Conservation (phyloP, 1,284 basidiomycete species). For the Phlebopus sp. region DNA sequence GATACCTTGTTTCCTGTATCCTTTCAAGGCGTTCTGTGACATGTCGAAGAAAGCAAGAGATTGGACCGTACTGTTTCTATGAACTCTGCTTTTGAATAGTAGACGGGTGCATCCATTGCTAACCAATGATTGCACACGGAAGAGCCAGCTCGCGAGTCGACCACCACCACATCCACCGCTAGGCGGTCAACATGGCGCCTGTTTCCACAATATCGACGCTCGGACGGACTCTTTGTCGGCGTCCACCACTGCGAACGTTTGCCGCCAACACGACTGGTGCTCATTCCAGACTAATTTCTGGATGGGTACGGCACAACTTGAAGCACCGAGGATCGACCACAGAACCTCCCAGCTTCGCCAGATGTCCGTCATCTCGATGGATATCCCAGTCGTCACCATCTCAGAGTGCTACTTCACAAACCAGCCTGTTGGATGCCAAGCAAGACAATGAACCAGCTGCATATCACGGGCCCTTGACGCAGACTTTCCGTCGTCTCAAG, state of each 20-base stretch:
- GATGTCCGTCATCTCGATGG: slow-evolving; percentile 3
- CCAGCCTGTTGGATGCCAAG: slow-evolving; percentile 4
- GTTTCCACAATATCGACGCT: slow-evolving; percentile 7
- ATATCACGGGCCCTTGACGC: slow-evolving; percentile 65
- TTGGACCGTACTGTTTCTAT: slow-evolving; percentile 67
- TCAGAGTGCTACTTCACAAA: slow-evolving; percentile 9
- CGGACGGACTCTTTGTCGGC: slow-evolving; percentile 15
- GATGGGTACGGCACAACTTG: background rate
- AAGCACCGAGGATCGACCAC: slow-evolving; percentile 4
- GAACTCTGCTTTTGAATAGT: slow-evolving; percentile 74
- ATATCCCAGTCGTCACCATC: slow-evolving; percentile 13
- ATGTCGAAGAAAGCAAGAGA: background rate
- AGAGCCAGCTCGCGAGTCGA: background rate
- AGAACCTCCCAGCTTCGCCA: background rate
- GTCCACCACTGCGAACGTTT: slow-evolving; percentile 8
- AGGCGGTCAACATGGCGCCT: slow-evolving; percentile 9
- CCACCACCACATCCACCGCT: background rate
- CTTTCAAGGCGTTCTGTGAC: slow-evolving; percentile 32
- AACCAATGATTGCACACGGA: slow-evolving; percentile 5
- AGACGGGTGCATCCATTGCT: slow-evolving; percentile 65
- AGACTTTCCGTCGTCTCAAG: slow-evolving; percentile 76
- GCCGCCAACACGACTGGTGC: background rate
- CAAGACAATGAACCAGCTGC: slow-evolving; percentile 25
- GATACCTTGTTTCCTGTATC: slow-evolving; percentile 93
- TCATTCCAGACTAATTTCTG: slow-evolving; percentile 11